Percentiles rank a stretch among this genome's conserved stretches.
Evolutionary conservation across 2,329 filamentous ascomycete species (phyloP).

Genomic region (Cordyceps cateniannulata): DNA sequence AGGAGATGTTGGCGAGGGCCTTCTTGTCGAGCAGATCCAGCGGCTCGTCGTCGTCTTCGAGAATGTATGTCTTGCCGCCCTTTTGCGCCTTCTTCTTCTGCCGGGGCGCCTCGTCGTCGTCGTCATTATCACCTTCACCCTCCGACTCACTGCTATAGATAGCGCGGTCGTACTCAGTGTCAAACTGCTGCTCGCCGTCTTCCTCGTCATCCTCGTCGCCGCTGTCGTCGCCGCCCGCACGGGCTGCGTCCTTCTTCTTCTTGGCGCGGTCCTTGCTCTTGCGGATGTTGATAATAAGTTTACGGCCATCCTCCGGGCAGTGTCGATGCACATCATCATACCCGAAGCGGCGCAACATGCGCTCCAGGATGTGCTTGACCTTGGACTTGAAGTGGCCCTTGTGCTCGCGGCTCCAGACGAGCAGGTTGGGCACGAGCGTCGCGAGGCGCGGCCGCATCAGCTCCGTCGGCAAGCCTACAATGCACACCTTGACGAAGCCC

Average conservation of each 20-base stretch:
- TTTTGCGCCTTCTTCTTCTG: conserved; percentile 47
- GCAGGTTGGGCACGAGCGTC: conserved; percentile 78
- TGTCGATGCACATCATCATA: conserved; percentile 71
- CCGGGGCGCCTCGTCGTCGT: conserved; percentile 47
- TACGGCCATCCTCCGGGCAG: conserved; percentile 80
- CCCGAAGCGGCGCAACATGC: conserved; percentile 87
- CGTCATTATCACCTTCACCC: conserved; percentile 38
- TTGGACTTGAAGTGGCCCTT: conserved; percentile 96
- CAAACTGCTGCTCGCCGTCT: conserved; percentile 58
- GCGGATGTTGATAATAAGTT: conserved; percentile 87
- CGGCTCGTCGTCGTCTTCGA: conserved; percentile 91
- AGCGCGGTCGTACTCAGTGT: conserved; percentile 93
- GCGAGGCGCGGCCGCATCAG: conserved; percentile 72
- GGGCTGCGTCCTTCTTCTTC: conserved; percentile 71
- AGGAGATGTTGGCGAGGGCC: conserved; percentile 87
- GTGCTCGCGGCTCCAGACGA: conserved; percentile 97
- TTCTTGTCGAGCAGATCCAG: conserved; percentile 87
- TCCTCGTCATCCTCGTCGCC: conserved; percentile 50
- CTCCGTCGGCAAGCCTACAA: conserved; percentile 75
- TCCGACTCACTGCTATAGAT: conserved; percentile 76
- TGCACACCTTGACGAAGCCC: conserved; percentile 93
- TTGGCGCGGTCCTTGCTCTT: conserved; percentile 90
- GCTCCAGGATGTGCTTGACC: conserved; percentile 95
- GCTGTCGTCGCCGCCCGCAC: conserved; percentile 46
- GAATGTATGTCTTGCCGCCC: conserved; percentile 72